Base-by-base conservation (phyloP, 441 rosid species). In the Bruguiera hainesii region DNA sequence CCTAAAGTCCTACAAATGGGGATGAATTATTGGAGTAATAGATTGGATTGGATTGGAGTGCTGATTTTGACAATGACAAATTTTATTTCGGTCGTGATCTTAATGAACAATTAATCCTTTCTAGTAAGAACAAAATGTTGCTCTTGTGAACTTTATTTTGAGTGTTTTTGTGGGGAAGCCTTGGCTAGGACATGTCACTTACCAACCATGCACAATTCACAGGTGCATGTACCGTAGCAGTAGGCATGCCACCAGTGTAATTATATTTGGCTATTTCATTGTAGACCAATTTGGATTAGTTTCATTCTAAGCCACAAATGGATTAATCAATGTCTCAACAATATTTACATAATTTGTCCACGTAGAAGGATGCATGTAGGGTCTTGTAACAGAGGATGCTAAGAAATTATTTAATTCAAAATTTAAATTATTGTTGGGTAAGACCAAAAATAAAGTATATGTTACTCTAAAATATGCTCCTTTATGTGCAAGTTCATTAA, bases 161-260 rank as follows among this genome's bases (percentile, higher is more conserved):
- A 56, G 15, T 21, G 48, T 2, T 19, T 58, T 23, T 21, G 49
- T 67, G 63, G 68, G 61, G 56, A 62, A 52, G 70, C 39, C 21
- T 3, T 29, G 57, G 66, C 60, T 26, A 23, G 57, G 30, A 37
- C 0, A 26, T 82, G 76, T 60, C 63, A 64, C 78, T 65, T n/a
- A 71, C 81, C 81, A 67, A 75, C 79, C 81, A 52, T 72, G 78
- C 83, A 76, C 31, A 28, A 30, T 2, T 50, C 37, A n/a, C 19
- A 42, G 68, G 70, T 29, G 42, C 29, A 31, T 60, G 20, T 31
- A 13, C 48, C 11, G 52, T 56, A 63, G 31, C 20, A 56, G 42
- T 39, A 31, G 13, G 29, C 30, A 56, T 13, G 20, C 52, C 18
- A 15, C 63, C 50, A 57, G 16, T 25, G 48, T 56, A 59, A 53